These are phyloP conservation scores for Macrophomina pseudophaseolina DNA, from an alignment of 2,329 filamentous ascomycete genomes.

Conservation along the genomic window DNA sequence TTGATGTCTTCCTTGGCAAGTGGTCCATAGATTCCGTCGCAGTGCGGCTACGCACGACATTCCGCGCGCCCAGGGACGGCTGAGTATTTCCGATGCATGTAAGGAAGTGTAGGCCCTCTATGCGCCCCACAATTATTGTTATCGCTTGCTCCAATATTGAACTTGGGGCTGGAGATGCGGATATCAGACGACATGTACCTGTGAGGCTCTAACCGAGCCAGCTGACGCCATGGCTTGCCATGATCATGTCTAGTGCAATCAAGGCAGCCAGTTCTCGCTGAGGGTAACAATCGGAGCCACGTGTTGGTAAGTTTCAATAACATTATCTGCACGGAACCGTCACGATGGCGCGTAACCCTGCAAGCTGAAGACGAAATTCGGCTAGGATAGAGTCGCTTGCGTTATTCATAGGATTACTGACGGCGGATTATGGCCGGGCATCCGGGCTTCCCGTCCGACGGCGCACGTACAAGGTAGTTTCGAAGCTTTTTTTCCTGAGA, in stretches of 20 bases:
- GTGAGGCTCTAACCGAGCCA: slow-evolving; percentile 1
- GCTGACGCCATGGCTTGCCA: background rate
- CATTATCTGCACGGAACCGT: slow-evolving; percentile 5
- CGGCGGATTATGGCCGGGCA: background rate
- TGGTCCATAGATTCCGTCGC: background rate
- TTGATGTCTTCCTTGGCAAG: background rate
- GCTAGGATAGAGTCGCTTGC: background rate
- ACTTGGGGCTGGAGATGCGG: background rate
- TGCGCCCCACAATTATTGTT: background rate
- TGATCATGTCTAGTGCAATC: background rate
- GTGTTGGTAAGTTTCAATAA: slow-evolving; percentile 10
- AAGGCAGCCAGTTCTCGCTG: background rate
- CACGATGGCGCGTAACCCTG: slow-evolving; percentile 1
- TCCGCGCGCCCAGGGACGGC: background rate
- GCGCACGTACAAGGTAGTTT: background rate
- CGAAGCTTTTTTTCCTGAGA: background rate
- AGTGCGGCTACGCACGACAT: background rate
- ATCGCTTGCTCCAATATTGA: background rate
- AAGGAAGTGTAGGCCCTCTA: background rate
- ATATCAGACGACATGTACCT: background rate
- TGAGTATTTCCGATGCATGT: background rate
- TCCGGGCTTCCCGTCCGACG: background rate
- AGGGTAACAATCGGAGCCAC: background rate
- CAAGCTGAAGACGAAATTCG: background rate
- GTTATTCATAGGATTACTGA: background rate